Evolutionary conservation across 2,329 filamentous ascomycete species (phyloP).

Genomic region (Celoporthe dispersa): DNA sequence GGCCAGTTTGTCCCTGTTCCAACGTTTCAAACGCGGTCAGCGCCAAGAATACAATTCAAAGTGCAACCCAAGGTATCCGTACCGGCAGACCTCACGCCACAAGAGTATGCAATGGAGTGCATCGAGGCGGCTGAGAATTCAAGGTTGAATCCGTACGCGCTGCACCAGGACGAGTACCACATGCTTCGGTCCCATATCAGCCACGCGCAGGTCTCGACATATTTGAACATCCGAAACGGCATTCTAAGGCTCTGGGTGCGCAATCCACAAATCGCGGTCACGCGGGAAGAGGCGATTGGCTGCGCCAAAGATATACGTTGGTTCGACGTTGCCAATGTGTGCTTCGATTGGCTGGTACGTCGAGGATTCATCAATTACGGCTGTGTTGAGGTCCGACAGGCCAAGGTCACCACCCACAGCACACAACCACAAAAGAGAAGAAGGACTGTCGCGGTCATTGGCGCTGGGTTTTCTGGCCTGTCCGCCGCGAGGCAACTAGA

Average conservation of each 20-base stretch:
- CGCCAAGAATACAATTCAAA: conserved; percentile 52
- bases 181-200: conserved; percentile 82
- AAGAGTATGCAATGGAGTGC: conserved; percentile 89
- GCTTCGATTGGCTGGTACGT: conserved; percentile 89
- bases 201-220: conserved; percentile 87
- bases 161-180: conserved; percentile 83
- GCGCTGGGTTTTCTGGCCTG: conserved; percentile 91
- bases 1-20: conserved; percentile 29
- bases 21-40: conserved; percentile 34
- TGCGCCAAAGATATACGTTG: conserved; percentile 87
- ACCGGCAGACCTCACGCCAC: conserved; percentile 70
- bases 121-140: conserved; percentile 88
- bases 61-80: conserved; percentile 82
- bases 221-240: conserved; percentile 94
- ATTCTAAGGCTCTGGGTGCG: conserved; percentile 89
- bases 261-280: conserved; percentile 82
- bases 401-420: conserved; percentile 45
- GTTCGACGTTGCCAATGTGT: conserved; percentile 86
- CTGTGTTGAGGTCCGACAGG: conserved; percentile 72
- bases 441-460: conserved; percentile 78
- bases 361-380: conserved; percentile 97
- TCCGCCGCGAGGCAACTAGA: conserved; percentile 92
- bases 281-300: conserved; percentile 83
- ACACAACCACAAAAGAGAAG: conserved; percentile 55
- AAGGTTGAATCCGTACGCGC: conserved; percentile 83